Percentiles rank a stretch among this genome's conserved stretches.
Evolutionary conservation across 495 filamentous ascomycete species (phyloP).

Genomic region (Daldinia childiae): DNA sequence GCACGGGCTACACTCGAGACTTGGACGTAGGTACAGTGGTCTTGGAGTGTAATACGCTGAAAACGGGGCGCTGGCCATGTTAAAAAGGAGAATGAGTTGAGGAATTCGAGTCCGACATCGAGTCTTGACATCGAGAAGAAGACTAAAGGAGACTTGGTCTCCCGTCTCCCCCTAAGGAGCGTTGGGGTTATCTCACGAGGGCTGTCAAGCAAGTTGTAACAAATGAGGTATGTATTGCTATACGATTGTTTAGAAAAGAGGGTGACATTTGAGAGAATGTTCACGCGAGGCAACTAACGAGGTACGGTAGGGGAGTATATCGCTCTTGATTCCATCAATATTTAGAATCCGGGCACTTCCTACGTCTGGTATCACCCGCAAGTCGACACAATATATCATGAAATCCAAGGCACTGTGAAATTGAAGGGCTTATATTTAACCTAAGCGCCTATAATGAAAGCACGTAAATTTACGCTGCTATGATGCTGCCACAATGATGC

Average conservation of each 20-base stretch:
- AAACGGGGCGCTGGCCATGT: constrained; percentile 14
- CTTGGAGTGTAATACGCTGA: constrained; percentile 18
- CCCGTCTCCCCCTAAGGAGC: no score
- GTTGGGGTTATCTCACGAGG: constrained; percentile 6
- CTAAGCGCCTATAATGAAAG: not conserved
- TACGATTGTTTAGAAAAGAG: no score
- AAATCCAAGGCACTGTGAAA: not conserved
- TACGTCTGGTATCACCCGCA: not conserved
- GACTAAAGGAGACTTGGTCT: not conserved
- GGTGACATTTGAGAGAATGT: no score
- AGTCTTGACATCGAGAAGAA: constrained; percentile 28
- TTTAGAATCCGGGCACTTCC: no score
- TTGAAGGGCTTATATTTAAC: not conserved
- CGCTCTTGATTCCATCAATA: no score
- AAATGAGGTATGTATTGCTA: constrained; percentile 36
- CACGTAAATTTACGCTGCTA: not conserved
- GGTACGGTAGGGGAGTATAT: no score
- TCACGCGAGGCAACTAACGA: no score
- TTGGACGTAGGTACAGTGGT: constrained; percentile 13
- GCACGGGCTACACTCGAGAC: constrained; percentile 48
- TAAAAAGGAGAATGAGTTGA: constrained; percentile 35
- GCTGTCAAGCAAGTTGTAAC: constrained; percentile 29
- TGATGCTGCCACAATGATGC: not conserved
- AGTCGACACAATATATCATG: not conserved
- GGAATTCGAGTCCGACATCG: constrained; percentile 25